Conservation (phyloP, 208 protist genomes). For the Trypanosoma scelopori region DNA sequence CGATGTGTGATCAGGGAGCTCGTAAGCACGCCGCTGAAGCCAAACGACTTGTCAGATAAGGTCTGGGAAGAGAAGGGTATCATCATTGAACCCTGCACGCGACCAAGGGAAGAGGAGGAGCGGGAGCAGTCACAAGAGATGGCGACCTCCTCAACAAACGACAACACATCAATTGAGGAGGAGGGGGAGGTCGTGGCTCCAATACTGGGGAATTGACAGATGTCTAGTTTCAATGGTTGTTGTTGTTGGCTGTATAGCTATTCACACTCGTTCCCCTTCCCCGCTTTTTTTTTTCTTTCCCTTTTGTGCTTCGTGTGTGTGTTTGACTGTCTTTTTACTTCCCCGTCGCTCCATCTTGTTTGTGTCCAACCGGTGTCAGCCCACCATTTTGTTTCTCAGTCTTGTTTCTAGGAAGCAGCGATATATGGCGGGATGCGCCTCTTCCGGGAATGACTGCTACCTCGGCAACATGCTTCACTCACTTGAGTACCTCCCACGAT, state of each 20-base stretch:
- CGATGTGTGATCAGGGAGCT: conserved; percentile 63
- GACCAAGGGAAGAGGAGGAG: conserved; percentile 16
- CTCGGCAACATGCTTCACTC: conserved; percentile 71
- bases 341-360: background rate
- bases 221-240: background rate
- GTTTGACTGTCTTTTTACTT: background rate
- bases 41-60: conserved; percentile 37
- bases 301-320: conserved; percentile 1
- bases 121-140: conserved; percentile 1
- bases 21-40: conserved; percentile 43
- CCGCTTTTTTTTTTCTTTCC: conserved; percentile 1
- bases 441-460: conserved; percentile 30
- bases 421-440: background rate
- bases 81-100: conserved; percentile 41
- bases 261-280: background rate
- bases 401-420: background rate
- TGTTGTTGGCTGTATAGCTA: background rate
- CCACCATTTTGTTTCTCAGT: too few relatives aligned
- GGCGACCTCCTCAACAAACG: background rate
- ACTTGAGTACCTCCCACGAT: conserved; percentile 74
- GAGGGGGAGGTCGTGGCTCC: background rate
- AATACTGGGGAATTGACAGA: background rate
- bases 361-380: background rate
- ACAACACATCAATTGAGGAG: background rate
- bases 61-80: conserved; percentile 59